Base-by-base conservation (phyloP, 148 eudicot genomes). In the Drosera capensis region DNA sequence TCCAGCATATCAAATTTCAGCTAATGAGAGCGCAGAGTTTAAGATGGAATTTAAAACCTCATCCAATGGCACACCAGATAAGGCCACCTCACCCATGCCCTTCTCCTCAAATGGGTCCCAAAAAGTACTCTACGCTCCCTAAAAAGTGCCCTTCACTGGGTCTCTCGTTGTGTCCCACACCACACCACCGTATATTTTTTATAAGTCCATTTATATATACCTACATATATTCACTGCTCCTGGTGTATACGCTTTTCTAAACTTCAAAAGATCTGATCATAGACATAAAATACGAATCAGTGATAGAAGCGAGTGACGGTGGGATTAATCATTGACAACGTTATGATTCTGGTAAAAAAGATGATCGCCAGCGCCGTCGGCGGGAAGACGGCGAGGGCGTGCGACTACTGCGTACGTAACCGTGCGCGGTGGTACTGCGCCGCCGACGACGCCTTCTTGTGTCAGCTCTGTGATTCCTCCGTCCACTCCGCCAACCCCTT, bases 51-150 rank as follows among this genome's bases (percentile, higher is more conserved):
- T 73, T 59, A 25, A 14, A 20, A 25, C 0, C 40, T 20, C 55
- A 68, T 7, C 96, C 96, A 86, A 86, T 86, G 12, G 47, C 48
- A 60, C 3, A 51, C 51, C 21, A 81, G 92, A 86, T 81, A 73
- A 81, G 79, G 70, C 68, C 37, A 57, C 40, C 43, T 29, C 40
- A 14, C 35, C 12, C 12, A 12, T 14, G 9, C 21, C 20, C 43
- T 3, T 21, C 15, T 14, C 43, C 25, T 17, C 15, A 7, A 19
- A 54, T 67, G 82, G 75, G 25, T 75, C 64, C 67, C n/a, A 71
- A 67, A 67, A 49, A 54, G 20, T 29, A 29, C 7, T 7, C 35
- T 13, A 45, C 52, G 53, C 12, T 39, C 43, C n/a, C n/a, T n/a
- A n/a, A n/a, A n/a, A n/a, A n/a, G n/a, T n/a, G n/a, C n/a, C n/a